Conservation (phyloP, 2,329 filamentous ascomycete species). For the Aspergillus glaucus region DNA sequence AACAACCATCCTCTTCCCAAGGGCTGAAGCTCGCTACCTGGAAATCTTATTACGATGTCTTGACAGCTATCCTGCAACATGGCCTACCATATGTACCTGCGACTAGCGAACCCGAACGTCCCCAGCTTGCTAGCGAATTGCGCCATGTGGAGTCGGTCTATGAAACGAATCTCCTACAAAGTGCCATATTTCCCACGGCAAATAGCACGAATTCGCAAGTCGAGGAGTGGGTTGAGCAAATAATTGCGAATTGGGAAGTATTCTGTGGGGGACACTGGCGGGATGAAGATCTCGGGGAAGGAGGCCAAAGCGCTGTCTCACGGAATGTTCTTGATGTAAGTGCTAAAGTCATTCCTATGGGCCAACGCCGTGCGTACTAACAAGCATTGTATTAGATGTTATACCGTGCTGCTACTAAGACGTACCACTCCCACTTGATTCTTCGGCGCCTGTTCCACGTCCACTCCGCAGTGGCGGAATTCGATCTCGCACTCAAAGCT, state of each 20-base stretch:
- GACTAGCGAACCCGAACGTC: constrained; percentile 41
- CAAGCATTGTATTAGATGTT: constrained; percentile 53
- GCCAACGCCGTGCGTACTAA: constrained; percentile 7
- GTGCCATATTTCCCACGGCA: constrained; percentile 78
- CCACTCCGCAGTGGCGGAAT: constrained; percentile 81
- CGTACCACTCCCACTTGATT: constrained; percentile 89
- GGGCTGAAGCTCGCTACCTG: constrained; percentile 55
- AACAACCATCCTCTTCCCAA: constrained; percentile 18
- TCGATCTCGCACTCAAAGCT: constrained; percentile 82
- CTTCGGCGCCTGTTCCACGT: constrained; percentile 80
- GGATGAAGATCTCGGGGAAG: constrained; percentile 72
- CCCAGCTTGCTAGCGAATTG: constrained; percentile 67
- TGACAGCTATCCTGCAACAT: constrained; percentile 69
- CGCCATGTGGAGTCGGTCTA: constrained; percentile 74
- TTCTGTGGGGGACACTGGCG: constrained; percentile 74
- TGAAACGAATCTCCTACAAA: constrained; percentile 68
- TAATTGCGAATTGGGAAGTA: constrained; percentile 78
- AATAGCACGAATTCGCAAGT: constrained; percentile 72
- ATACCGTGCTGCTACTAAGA: constrained; percentile 85
- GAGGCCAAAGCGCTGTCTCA: constrained; percentile 68
- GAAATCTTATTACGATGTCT: constrained; percentile 74
- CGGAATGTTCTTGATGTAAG: constrained; percentile 66
- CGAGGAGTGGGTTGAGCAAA: constrained; percentile 72
- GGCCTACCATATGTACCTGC: constrained; percentile 31
- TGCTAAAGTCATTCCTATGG: constrained; percentile 4